A percentile compares a stretch with the other conserved stretches of the same genome.
Conservation (phyloP, 176 grass and related monocot species). For the Triticum monococcum region DNA sequence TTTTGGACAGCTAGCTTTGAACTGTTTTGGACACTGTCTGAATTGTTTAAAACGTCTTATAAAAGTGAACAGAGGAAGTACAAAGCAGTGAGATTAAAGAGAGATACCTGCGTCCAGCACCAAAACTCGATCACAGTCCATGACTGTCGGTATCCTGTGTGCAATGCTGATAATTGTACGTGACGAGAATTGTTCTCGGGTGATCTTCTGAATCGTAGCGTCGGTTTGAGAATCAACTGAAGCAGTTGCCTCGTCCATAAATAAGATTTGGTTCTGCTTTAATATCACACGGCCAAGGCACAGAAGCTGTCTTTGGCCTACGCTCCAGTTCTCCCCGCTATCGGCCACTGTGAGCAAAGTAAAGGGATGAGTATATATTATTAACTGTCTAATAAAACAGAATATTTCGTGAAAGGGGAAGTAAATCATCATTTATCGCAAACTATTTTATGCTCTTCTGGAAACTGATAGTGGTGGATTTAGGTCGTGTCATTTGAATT, state of each 20-base stretch:
- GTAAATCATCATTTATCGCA: not conserved
- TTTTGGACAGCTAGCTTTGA: too few species aligned
- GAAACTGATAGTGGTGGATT: not conserved
- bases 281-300: conserved; percentile 86
- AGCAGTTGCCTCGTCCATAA: conserved; percentile 98
- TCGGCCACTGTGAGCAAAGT: conserved; percentile 56
- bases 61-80: too few species aligned
- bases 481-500: not conserved
- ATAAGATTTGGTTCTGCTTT: conserved; percentile 65
- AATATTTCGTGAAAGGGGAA: not conserved
- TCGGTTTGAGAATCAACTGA: conserved; percentile 97
- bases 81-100: not conserved
- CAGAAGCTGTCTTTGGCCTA: conserved; percentile 88
- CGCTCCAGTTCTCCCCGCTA: conserved; percentile 95
- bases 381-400: not conserved
- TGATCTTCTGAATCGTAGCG: conserved; percentile 80
- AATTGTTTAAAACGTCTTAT: too few species aligned
- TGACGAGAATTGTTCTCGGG: conserved; percentile 65
- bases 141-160: conserved; percentile 95
- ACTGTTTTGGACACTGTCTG: too few species aligned
- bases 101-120: conserved; percentile 72
- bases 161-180: conserved; percentile 98
- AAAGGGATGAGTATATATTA: conserved; percentile 20
- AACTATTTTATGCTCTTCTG: not conserved
- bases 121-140: conserved; percentile 88